Evolutionary conservation across 2,329 filamentous ascomycete genomes (phyloP).

Genomic region (Colletotrichum liaoningense): DNA sequence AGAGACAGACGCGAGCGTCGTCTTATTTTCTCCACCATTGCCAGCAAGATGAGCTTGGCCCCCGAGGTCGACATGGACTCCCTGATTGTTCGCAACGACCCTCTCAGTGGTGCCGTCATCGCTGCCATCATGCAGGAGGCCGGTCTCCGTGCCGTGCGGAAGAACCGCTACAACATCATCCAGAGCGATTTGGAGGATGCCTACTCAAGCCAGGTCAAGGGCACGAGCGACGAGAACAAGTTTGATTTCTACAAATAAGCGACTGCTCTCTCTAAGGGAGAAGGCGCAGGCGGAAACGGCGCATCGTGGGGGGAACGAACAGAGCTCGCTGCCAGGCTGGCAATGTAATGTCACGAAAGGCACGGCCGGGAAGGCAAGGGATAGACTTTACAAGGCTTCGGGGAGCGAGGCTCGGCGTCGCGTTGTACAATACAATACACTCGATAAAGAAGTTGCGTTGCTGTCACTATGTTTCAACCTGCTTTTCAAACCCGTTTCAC

Average conservation of each 20-base stretch:
- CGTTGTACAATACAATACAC: slow-evolving; percentile 35
- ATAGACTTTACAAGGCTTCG: slow-evolving; percentile 30
- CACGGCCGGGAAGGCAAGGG: slow-evolving; percentile 10
- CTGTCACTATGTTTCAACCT: neutral
- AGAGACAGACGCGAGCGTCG: slow-evolving; percentile 94
- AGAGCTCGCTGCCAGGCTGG: slow-evolving; percentile 22
- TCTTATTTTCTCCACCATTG: slow-evolving; percentile 97
- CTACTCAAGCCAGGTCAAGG: slow-evolving; percentile 97
- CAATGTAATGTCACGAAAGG: slow-evolving; percentile 16
- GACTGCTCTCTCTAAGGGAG: neutral
- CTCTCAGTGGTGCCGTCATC: slow-evolving; percentile 93
- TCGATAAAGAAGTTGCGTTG: slow-evolving; percentile 24
- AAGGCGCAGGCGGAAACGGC: neutral
- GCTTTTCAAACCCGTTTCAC: neutral
- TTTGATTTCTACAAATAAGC: slow-evolving; percentile 92
- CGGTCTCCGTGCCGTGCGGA: slow-evolving; percentile 90
- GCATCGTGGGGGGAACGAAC: neutral
- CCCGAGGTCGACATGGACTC: slow-evolving; percentile 97
- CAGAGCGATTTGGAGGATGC: slow-evolving; percentile 97
- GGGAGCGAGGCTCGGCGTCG: slow-evolving; percentile 23
- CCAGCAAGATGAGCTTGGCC: slow-evolving; percentile 94
- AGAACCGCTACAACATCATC: slow-evolving; percentile 99
- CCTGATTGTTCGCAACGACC: slow-evolving; percentile 96
- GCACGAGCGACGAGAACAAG: slow-evolving; percentile 72
- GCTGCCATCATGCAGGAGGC: slow-evolving; percentile 99